Percentiles rank a stretch among this genome's conserved stretches.
These are phyloP conservation scores for Beauveria medogensis DNA, from an alignment of 2,329 filamentous ascomycete genomes.

Conservation along the genomic window DNA sequence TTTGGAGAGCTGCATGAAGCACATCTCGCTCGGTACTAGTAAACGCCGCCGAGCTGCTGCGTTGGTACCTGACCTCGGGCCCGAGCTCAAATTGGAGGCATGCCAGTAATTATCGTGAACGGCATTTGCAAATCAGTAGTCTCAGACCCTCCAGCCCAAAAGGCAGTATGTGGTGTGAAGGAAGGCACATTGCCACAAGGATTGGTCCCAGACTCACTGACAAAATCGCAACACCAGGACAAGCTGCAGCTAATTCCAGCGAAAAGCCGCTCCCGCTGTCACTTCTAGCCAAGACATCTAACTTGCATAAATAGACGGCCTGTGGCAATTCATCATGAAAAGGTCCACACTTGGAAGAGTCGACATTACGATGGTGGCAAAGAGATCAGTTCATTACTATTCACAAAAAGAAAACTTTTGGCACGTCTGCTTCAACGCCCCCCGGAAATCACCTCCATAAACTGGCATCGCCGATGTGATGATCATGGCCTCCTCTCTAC, in stretches of 20 bases:
- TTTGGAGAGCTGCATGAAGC: neutral
- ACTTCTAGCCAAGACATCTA: neutral
- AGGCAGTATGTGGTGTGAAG: neutral
- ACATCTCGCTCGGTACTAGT: neutral
- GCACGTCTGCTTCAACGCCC: too few relatives aligned
- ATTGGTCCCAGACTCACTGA: neutral
- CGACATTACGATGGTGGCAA: too few relatives aligned
- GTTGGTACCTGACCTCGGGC: conserved; percentile 2
- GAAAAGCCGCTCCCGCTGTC: conserved; percentile 5
- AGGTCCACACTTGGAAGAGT: too few relatives aligned
- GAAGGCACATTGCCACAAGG: neutral
- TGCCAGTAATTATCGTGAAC: neutral
- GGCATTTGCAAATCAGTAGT: neutral
- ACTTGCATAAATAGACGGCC: neutral
- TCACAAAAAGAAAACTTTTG: too few relatives aligned
- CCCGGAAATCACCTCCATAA: too few relatives aligned
- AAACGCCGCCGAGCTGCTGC: neutral
- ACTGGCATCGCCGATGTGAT: too few relatives aligned
- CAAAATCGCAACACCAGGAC: neutral
- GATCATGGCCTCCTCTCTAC: too few relatives aligned
- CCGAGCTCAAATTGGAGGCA: neutral
- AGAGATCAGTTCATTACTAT: too few relatives aligned
- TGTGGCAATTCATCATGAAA: neutral
- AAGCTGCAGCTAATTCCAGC: neutral
- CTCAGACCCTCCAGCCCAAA: neutral